Percentiles rank a stretch among this genome's conserved stretches.
Evolutionary conservation across 345 rosid species (phyloP).

Genomic region (Brassica incana): DNA sequence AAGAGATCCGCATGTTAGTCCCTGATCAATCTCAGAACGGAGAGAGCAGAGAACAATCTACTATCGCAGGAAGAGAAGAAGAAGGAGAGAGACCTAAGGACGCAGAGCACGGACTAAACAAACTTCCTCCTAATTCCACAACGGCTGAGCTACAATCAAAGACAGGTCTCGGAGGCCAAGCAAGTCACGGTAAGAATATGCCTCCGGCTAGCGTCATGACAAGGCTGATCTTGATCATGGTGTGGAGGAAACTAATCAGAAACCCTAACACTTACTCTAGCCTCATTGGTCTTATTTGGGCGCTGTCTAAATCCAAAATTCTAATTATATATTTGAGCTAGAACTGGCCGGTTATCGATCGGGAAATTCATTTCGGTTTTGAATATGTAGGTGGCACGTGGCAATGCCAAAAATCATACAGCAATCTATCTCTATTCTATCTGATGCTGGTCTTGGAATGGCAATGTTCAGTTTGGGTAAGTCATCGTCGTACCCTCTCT

Average conservation of each 20-base stretch:
- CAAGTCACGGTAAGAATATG: slow-evolving; percentile 60
- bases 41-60: slow-evolving; percentile 63
- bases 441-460: slow-evolving; percentile 86
- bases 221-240: slow-evolving; percentile 89
- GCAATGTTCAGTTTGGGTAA: slow-evolving; percentile 16
- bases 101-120: slow-evolving; percentile 48
- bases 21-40: too few species aligned
- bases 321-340: too few species aligned
- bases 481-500: slow-evolving; percentile 13
- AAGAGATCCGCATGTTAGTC: too few species aligned
- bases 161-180: slow-evolving; percentile 59
- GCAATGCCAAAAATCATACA: slow-evolving; percentile 81
- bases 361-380: background rate
- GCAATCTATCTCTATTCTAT: slow-evolving; percentile 72
- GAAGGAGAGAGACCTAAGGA: slow-evolving; percentile 41
- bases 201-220: slow-evolving; percentile 97
- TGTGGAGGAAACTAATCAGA: slow-evolving; percentile 28
- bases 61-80: slow-evolving; percentile 50
- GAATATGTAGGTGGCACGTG: slow-evolving; percentile 63
- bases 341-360: slow-evolving; percentile 7
- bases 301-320: slow-evolving; percentile 39
- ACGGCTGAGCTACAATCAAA: slow-evolving; percentile 75
- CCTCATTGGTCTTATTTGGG: slow-evolving; percentile 89
- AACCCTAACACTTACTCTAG: slow-evolving; percentile 97
- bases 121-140: slow-evolving; percentile 65